A percentile compares a stretch with the other conserved stretches of the same genome.
Evolutionary conservation across 306 rosid genomes (phyloP).

Genomic region (Chamaecrista fasciculata): DNA sequence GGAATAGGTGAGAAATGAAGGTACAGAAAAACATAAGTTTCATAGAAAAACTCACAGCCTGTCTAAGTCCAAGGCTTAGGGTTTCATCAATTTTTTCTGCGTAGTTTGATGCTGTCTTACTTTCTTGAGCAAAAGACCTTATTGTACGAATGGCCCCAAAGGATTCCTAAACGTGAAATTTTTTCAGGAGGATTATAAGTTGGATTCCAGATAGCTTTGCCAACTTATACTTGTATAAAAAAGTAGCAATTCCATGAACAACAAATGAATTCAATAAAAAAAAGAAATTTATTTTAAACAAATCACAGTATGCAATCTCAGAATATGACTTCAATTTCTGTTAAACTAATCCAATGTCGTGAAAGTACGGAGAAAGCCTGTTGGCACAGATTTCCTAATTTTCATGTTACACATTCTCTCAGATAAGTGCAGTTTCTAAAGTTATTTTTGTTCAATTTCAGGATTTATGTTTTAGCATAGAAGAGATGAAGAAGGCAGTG

Average conservation of each 20-base stretch:
- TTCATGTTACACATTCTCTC: background rate
- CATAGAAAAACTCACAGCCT: constrained; percentile 38
- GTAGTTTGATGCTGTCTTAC: constrained; percentile 37
- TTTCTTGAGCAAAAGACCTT: constrained; percentile 50
- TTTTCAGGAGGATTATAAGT: background rate
- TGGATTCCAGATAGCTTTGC: background rate
- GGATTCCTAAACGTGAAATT: constrained; percentile 33
- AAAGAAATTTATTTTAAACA: background rate
- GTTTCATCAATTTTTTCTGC: constrained; percentile 48
- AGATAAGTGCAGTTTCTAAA: background rate
- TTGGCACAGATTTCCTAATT: background rate
- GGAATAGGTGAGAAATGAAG: background rate
- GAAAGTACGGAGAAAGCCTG: background rate
- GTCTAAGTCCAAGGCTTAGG: constrained; percentile 44
- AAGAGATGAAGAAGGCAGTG: background rate
- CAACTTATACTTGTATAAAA: background rate
- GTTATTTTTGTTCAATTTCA: background rate
- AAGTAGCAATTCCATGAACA: background rate
- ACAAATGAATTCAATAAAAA: background rate
- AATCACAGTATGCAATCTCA: background rate
- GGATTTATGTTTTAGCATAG: background rate
- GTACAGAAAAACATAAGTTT: background rate
- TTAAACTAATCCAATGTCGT: background rate
- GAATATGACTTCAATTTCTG: background rate
- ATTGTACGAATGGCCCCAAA: constrained; percentile 53